Percentiles rank a stretch among this genome's conserved stretches.
phyloP scores from a whole-genome alignment of 495 filamentous ascomycete genomes.

The Barbatosphaeria neglecta region DNA sequence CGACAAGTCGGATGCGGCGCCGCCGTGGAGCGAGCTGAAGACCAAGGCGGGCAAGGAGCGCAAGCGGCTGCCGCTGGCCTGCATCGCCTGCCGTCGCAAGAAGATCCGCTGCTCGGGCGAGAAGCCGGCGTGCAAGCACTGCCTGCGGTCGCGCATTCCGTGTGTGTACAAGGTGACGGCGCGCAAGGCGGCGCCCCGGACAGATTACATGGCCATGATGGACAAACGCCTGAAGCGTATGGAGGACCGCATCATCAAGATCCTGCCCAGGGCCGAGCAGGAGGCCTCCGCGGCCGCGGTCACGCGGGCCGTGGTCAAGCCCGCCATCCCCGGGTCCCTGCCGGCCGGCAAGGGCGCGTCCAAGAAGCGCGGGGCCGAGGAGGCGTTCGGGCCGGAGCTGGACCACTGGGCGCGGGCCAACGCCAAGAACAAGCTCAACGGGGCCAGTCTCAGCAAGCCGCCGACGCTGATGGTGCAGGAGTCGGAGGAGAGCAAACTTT shows the following conservation, averaged over 20 bases:
- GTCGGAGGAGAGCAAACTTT: slow-evolving; percentile 56
- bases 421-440: slow-evolving; percentile 31
- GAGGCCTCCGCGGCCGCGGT: slow-evolving; percentile 39
- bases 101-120: slow-evolving; percentile 98
- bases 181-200: slow-evolving; percentile 86
- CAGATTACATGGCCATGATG: slow-evolving; percentile 98
- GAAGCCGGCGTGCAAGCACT: slow-evolving; percentile 96
- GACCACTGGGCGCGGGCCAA: slow-evolving; percentile 68
- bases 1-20: slow-evolving; percentile 46
- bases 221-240: slow-evolving; percentile 88
- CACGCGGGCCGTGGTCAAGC: slow-evolving; percentile 68
- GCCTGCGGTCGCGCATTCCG: slow-evolving; percentile 81
- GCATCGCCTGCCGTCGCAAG: slow-evolving; percentile 91
- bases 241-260: slow-evolving; percentile 96
- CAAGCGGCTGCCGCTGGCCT: slow-evolving; percentile 85
- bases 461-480: slow-evolving; percentile 51
- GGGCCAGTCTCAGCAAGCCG: slow-evolving; percentile 36
- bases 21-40: slow-evolving; percentile 91
- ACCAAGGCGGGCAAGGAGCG: slow-evolving; percentile 97
- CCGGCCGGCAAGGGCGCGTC: slow-evolving; percentile 31
- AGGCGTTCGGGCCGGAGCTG: slow-evolving; percentile 75
- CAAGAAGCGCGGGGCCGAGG: slow-evolving; percentile 79
- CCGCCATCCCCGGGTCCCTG: slow-evolving; percentile 55
- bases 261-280: slow-evolving; percentile 76
- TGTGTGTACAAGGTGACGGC: slow-evolving; percentile 99